Evolutionary conservation across 768 basidiomycete genomes (phyloP).

Genomic region (Lentinus tigrinus): DNA sequence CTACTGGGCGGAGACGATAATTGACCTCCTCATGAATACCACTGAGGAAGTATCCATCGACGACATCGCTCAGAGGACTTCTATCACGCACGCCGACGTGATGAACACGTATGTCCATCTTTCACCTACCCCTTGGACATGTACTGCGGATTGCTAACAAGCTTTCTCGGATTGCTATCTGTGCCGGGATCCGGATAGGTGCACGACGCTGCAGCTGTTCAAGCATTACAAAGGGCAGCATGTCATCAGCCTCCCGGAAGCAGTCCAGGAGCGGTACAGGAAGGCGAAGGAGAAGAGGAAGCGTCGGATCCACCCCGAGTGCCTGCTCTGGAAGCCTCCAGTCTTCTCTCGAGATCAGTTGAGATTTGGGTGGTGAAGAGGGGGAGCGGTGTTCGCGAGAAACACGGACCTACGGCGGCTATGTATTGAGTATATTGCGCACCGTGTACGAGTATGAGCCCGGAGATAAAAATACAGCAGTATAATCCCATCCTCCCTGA

Average conservation of each 20-base stretch:
- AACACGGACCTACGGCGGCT: constrained; percentile 5
- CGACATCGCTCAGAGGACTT: constrained; percentile 93
- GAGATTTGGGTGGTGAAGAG: constrained; percentile 56
- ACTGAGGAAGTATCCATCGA: constrained; percentile 84
- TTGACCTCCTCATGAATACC: constrained; percentile 78
- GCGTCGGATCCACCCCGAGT: constrained; percentile 74
- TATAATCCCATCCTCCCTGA: constrained; percentile 8
- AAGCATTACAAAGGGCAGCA: constrained; percentile 96
- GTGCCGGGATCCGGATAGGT: constrained; percentile 46
- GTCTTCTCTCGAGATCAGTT: constrained; percentile 89
- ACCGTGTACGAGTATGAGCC: constrained; percentile 17
- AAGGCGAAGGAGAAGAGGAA: constrained; percentile 78
- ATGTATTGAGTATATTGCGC: constrained; percentile 13
- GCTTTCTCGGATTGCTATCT: not conserved
- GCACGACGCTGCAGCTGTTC: constrained; percentile 91
- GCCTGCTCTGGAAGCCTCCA: constrained; percentile 92
- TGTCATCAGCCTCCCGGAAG: constrained; percentile 88
- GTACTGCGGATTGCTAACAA: constrained; percentile 17
- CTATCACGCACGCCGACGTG: constrained; percentile 93
- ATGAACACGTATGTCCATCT: constrained; percentile 88
- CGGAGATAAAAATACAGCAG: constrained; percentile 20
- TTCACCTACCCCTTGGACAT: constrained; percentile 1
- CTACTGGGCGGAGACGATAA: constrained; percentile 96
- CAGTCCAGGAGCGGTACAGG: constrained; percentile 87
- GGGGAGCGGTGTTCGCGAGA: not conserved